These are phyloP conservation scores for Phytophthora chlamydospora DNA, from an alignment of 352 stramenopile species.

Conservation along the genomic window DNA sequence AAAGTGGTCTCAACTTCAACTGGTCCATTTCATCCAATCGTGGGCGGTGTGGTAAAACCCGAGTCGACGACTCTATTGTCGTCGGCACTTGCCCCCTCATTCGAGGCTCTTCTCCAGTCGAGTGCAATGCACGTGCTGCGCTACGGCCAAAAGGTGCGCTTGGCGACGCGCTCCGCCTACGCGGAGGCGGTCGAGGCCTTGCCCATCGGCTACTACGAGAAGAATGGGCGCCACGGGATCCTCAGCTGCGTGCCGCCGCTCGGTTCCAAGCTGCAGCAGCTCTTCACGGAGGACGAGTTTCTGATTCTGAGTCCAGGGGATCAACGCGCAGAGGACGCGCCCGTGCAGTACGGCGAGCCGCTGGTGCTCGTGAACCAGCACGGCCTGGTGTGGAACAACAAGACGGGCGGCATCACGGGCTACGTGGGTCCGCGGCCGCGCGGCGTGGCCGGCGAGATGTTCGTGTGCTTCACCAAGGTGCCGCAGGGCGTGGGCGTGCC, in stretches of 20 bases:
- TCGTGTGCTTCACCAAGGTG: slow-evolving; percentile 62
- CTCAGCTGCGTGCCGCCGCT: slow-evolving; percentile 82
- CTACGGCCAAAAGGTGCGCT: slow-evolving; percentile 76
- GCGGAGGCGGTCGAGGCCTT: slow-evolving; percentile 19
- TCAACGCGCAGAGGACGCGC: slow-evolving; percentile 43
- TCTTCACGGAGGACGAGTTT: slow-evolving; percentile 89
- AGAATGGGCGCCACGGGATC: slow-evolving; percentile 86
- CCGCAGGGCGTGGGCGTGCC: slow-evolving; percentile 17
- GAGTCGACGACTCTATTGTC: slow-evolving; percentile 3
- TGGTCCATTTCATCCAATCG: slow-evolving; percentile 24
- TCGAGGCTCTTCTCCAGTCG: background rate
- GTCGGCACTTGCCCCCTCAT: background rate
- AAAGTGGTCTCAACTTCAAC: slow-evolving; percentile 17
- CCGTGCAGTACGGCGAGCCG: slow-evolving; percentile 74
- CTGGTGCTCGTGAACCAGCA: slow-evolving; percentile 88
- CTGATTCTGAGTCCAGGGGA: slow-evolving; percentile 70
- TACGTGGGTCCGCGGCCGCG: slow-evolving; percentile 79
- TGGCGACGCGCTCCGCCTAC: slow-evolving; percentile 67
- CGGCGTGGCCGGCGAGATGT: slow-evolving; percentile 78
- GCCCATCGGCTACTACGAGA: slow-evolving; percentile 86
- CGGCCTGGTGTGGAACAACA: slow-evolving; percentile 90
- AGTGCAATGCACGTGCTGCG: slow-evolving; percentile 47
- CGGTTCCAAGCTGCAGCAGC: slow-evolving; percentile 63
- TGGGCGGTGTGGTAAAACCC: slow-evolving; percentile 8
- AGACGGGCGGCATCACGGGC: slow-evolving; percentile 86